Evolutionary conservation across 306 rosid genomes (phyloP).

Genomic region (Inga leiocalycina): DNA sequence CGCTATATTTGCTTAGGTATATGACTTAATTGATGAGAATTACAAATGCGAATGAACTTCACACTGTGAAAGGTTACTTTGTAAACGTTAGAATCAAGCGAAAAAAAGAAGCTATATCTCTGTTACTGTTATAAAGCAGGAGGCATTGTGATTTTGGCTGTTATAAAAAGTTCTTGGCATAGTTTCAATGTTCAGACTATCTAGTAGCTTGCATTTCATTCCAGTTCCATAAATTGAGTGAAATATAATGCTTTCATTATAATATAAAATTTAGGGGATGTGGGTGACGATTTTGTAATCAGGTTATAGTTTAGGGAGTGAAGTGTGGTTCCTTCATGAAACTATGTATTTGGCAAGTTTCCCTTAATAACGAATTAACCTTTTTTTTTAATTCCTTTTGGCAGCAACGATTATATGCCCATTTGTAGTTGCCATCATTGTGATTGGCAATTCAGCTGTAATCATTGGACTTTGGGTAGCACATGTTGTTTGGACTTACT

Average conservation of each 20-base stretch:
- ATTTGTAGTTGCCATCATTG: conserved; percentile 45
- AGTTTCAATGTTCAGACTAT: background rate
- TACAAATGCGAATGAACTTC: background rate
- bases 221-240: background rate
- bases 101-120: background rate
- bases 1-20: background rate
- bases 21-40: conserved; percentile 7
- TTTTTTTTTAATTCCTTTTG: background rate
- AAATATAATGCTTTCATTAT: background rate
- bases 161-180: background rate
- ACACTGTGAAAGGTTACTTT: background rate
- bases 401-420: conserved; percentile 62
- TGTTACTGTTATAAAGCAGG: background rate
- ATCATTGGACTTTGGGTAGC: conserved; percentile 74
- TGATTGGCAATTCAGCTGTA: conserved; percentile 63
- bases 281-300: background rate
- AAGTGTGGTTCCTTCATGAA: background rate
- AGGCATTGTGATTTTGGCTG: background rate
- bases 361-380: conserved; percentile 5
- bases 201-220: background rate
- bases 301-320: background rate
- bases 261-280: background rate
- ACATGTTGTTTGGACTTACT: conserved; percentile 73
- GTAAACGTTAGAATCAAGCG: background rate
- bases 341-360: background rate